Evolutionary conservation across 1,284 basidiomycete genomes (phyloP), one percentile per base, ranked within the genome.

Genomic region (Ceratobasidium sp.): DNA sequence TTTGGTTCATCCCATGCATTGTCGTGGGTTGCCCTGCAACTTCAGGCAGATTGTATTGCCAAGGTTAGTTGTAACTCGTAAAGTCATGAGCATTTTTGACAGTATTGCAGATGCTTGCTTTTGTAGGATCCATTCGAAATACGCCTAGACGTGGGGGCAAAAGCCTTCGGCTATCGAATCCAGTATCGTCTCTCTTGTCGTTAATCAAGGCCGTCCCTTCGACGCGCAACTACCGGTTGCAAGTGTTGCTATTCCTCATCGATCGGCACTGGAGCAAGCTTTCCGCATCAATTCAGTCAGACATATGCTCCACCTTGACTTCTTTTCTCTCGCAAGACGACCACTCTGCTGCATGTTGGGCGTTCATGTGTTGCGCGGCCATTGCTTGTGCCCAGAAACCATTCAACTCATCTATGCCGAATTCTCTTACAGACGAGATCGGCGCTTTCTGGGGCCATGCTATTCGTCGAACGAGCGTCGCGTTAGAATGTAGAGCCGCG

Each of bases 241-340:
- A 98, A 81, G 83, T 89, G 2, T 82, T 97, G 0, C 85, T 95
- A n/a, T 96, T 98, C 82, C 83, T 96, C 77, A 85, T 95, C 73
- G 89, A 76, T 30, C 59, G 74, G 21, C 74, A 76, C 50, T 76
- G 75, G 75, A 38, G 14, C 18, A 28, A 59, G 16, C 52, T 76
- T 26, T 26, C 54, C 14, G 11, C 57, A 9, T 47, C 59, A 6
- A 52, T 62, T 21, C 74, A 63, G 35, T 47, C 46, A 30, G 52
- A 58, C 13, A 83, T 95, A 46, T 69, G 28, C 81, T 89, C 52
- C 78, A 83, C 13, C 81, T 83, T 1, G 83, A 96, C 16, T 77
- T 89, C 11, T 84, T 88, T 49, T 84, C 90, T 52, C 83, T 96
- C 26, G 84, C 88, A 87, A 35, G 89, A 92, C 50, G 91, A 95